A percentile compares a stretch with the other conserved stretches of the same genome.
Conservation (phyloP, 192 early-diverging fungal genomes). For the Chytriomyces hyalinus region DNA sequence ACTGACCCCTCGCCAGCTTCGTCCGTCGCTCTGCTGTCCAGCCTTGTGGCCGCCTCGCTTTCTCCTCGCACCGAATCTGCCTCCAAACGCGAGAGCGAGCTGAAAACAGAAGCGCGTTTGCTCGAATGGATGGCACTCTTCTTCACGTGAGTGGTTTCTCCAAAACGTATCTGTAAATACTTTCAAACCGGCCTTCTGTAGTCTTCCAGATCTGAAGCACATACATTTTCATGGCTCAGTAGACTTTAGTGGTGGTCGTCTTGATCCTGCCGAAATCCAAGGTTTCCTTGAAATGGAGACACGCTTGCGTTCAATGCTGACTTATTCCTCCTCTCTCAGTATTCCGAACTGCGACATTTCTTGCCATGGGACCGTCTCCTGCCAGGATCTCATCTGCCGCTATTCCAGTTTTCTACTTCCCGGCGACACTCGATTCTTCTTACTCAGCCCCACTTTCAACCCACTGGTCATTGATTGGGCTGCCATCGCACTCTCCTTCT, state of each 20-base stretch:
- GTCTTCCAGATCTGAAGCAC: slow-evolving; percentile 30
- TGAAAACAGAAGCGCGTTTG: neutral
- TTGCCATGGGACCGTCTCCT: slow-evolving; percentile 25
- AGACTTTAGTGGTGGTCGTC: slow-evolving; percentile 19
- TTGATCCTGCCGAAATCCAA: slow-evolving; percentile 21
- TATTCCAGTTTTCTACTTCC: slow-evolving; percentile 34
- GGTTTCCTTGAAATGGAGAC: neutral
- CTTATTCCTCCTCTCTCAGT: slow-evolving; percentile 1
- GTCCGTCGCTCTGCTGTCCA: neutral
- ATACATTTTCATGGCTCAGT: slow-evolving; percentile 25
- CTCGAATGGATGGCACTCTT: neutral
- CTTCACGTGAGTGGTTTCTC: neutral
- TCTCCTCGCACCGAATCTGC: neutral
- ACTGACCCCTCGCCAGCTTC: neutral
- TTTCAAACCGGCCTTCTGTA: neutral
- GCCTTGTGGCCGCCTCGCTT: neutral
- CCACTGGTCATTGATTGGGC: slow-evolving; percentile 26
- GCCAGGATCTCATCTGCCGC: slow-evolving; percentile 20
- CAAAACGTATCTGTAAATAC: neutral
- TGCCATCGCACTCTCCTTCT: neutral
- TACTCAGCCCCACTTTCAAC: neutral
- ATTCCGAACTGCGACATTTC: slow-evolving; percentile 22
- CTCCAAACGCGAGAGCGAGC: neutral
- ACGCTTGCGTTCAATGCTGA: neutral
- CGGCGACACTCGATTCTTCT: neutral